Evolutionary conservation across 108 stramenopile genomes (phyloP).

Genomic region (Discostella stelligeroides): DNA sequence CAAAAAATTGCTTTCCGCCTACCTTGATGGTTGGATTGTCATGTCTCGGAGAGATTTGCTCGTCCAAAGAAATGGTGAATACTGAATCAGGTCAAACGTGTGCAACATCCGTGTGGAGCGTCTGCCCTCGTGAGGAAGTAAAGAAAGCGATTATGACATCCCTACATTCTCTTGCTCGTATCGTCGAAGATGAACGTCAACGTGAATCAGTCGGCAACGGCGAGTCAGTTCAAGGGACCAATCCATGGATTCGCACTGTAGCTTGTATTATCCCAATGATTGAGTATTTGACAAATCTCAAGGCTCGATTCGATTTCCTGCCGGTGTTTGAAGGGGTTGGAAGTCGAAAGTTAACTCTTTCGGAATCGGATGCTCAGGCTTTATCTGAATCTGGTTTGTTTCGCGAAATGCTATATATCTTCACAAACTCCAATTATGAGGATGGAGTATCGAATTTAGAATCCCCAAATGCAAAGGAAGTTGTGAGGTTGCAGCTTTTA

Average conservation of each 20-base stretch:
- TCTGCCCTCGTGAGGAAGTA: conserved; percentile 48
- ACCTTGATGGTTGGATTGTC: conserved; percentile 34
- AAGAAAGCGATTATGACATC: conserved; percentile 35
- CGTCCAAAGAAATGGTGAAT: conserved; percentile 43
- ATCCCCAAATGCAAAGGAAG: conserved; percentile 18
- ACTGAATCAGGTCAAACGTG: conserved; percentile 25
- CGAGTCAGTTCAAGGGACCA: conserved; percentile 12
- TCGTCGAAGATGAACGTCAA: conserved; percentile 35
- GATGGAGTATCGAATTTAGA: conserved; percentile 2
- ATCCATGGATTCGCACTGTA: conserved; percentile 30
- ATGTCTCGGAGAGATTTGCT: conserved; percentile 32
- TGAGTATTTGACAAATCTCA: conserved; percentile 44
- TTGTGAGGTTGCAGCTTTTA: conserved; percentile 37
- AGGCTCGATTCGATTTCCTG: conserved; percentile 46
- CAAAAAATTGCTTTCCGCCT: conserved; percentile 18
- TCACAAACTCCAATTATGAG: conserved; percentile 18
- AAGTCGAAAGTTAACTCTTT: conserved; percentile 24
- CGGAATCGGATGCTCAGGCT: conserved; percentile 38
- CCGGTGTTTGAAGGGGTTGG: conserved; percentile 40
- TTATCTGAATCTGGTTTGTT: conserved; percentile 49
- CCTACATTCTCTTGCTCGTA: conserved; percentile 31
- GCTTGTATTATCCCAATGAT: conserved; percentile 47
- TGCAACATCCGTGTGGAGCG: conserved; percentile 35
- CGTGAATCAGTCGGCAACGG: conserved; percentile 6
- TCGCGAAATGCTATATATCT: conserved; percentile 40